phyloP scores from a whole-genome alignment of 139 green algal genomes.

The Pseudopediastrum boryanum region DNA sequence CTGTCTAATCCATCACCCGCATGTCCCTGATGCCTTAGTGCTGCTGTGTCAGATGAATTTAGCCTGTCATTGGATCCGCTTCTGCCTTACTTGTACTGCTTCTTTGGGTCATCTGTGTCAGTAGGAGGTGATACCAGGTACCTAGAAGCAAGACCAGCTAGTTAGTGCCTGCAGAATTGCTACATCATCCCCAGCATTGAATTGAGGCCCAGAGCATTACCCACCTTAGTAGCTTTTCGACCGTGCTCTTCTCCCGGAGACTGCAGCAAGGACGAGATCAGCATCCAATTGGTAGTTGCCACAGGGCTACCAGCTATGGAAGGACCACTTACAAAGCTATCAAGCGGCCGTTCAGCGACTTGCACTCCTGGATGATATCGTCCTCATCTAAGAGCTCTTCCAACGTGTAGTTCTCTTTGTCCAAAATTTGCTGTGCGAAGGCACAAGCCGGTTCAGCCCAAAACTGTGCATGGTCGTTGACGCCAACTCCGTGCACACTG shows the following conservation, averaged over 20 bases:
- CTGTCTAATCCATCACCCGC: no score
- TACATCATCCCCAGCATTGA: background rate
- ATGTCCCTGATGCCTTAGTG: no score
- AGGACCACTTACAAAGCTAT: conserved; percentile 77
- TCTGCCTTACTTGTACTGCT: conserved; percentile 71
- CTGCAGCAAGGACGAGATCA: conserved; percentile 39
- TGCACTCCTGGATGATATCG: conserved; percentile 95
- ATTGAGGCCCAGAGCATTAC: background rate
- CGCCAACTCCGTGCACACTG: background rate
- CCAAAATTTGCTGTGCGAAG: conserved; percentile 80
- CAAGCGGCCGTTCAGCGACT: conserved; percentile 86
- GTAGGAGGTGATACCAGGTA: conserved; percentile 71
- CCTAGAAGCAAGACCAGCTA: conserved; percentile 27
- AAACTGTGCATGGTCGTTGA: background rate
- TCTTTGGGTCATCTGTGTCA: conserved; percentile 73
- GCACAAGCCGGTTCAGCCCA: background rate
- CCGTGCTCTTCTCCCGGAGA: conserved; percentile 66
- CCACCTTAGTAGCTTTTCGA: conserved; percentile 80
- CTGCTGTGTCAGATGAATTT: no score
- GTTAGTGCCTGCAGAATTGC: background rate
- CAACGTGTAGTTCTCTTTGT: conserved; percentile 88
- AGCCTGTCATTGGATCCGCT: no score
- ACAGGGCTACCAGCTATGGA: background rate
- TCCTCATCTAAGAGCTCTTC: conserved; percentile 96
- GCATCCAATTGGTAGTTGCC: background rate